phyloP scores from a whole-genome alignment of 2,329 filamentous ascomycete genomes.

The Fusarium piperis region DNA sequence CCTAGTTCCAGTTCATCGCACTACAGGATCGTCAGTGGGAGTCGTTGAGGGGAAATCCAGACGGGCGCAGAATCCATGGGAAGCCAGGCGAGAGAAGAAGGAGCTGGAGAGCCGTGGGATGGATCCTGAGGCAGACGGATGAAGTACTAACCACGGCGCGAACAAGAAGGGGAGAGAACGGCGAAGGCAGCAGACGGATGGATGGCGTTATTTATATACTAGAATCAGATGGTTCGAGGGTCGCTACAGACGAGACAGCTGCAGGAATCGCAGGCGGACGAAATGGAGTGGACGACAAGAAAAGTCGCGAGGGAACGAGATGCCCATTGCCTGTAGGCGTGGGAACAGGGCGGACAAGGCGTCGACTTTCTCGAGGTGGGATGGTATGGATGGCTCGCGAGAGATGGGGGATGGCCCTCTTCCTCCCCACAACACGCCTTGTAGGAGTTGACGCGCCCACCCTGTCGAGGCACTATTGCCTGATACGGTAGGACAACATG shows the following conservation, averaged over 20 bases:
- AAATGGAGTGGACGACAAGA: slow-evolving; percentile 37
- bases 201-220: slow-evolving; percentile 33
- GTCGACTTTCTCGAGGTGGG: slow-evolving; percentile 27
- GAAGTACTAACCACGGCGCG: slow-evolving; percentile 36
- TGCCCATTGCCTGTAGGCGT: slow-evolving; percentile 27
- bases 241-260: background rate
- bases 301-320: slow-evolving; percentile 30
- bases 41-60: slow-evolving; percentile 4
- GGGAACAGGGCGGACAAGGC: slow-evolving; percentile 41
- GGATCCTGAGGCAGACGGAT: slow-evolving; percentile 15
- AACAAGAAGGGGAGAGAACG: slow-evolving; percentile 1
- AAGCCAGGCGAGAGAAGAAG: slow-evolving; percentile 5
- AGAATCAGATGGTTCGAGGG: background rate
- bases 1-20: slow-evolving; percentile 51
- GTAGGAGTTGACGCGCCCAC: slow-evolving; percentile 30
- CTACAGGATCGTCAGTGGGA: slow-evolving; percentile 30
- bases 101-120: background rate
- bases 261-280: slow-evolving; percentile 36
- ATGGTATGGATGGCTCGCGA: slow-evolving; percentile 15
- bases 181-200: slow-evolving; percentile 1
- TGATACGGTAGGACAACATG: slow-evolving; percentile 17
- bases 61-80: slow-evolving; percentile 22
- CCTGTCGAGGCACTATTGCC: slow-evolving; percentile 31
- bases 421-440: slow-evolving; percentile 34
- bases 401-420: slow-evolving; percentile 10